Evolutionary conservation across 176 grass and related monocot genomes (phyloP).

Genomic region (Triticum timopheevii): DNA sequence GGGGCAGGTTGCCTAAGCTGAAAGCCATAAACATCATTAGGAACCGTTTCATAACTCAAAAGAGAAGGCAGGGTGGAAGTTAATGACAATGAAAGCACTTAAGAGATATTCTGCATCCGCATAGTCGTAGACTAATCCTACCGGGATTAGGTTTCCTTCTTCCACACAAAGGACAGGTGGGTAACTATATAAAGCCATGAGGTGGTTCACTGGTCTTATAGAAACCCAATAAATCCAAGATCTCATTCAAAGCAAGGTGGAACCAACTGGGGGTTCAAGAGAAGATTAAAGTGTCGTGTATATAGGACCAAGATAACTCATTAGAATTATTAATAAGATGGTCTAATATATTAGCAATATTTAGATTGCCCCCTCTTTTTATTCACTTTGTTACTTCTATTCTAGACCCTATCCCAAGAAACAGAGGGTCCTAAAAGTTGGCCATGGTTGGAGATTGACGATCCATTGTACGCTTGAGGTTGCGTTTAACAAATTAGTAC

Average conservation of each 20-base stretch:
- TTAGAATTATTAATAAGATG: too few relatives aligned
- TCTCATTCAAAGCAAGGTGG: not conserved
- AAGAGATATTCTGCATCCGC: not conserved
- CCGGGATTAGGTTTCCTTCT: not conserved
- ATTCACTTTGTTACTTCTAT: too few relatives aligned
- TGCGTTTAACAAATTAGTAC: not conserved
- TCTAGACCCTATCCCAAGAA: not conserved
- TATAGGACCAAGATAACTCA: not conserved
- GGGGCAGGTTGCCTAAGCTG: conserved; percentile 73
- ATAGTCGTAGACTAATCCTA: not conserved
- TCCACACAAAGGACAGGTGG: not conserved
- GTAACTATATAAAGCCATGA: not conserved
- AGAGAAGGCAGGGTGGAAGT: not conserved
- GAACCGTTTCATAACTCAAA: conserved; percentile 12
- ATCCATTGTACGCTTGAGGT: not conserved
- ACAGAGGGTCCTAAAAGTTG: not conserved
- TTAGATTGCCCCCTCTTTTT: too few relatives aligned
- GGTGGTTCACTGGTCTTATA: not conserved
- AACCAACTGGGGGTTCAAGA: not conserved
- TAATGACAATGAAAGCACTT: not conserved
- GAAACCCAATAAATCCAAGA: not conserved
- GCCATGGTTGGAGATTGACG: not conserved
- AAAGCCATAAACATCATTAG: conserved; percentile 30
- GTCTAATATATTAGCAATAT: too few relatives aligned
- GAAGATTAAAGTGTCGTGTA: not conserved